phyloP scores from a whole-genome alignment of 2,329 filamentous ascomycete genomes.

The Aspergillus terreus region DNA sequence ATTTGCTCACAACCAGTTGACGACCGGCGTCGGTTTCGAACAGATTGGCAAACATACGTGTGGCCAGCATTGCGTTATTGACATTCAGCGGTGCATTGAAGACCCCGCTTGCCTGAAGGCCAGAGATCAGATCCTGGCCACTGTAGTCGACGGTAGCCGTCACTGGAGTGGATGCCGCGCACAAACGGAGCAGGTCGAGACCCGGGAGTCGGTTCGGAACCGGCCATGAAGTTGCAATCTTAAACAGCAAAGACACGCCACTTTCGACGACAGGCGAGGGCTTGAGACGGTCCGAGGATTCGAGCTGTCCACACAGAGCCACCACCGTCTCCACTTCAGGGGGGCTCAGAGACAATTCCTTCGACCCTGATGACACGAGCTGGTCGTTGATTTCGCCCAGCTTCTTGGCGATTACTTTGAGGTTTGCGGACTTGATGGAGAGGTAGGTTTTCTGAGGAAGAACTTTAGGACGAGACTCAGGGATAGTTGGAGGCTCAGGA shows the following conservation, averaged over 20 bases:
- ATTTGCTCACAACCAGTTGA: constrained; percentile 55
- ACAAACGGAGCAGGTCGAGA: constrained; percentile 81
- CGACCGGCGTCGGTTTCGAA: constrained; percentile 74
- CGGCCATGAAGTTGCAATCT: constrained; percentile 75
- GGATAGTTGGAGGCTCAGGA: constrained; percentile 24
- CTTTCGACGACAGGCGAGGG: constrained; percentile 49
- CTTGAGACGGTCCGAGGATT: constrained; percentile 36
- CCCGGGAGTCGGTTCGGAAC: constrained; percentile 75
- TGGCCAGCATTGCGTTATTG: constrained; percentile 84
- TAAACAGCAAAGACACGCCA: constrained; percentile 63
- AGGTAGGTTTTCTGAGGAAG: constrained; percentile 79
- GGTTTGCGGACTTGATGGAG: constrained; percentile 69
- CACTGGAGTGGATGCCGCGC: constrained; percentile 64
- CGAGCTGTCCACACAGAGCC: constrained; percentile 61
- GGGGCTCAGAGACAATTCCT: constrained; percentile 70
- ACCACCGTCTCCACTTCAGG: constrained; percentile 63
- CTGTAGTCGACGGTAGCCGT: constrained; percentile 60
- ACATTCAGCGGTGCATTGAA: constrained; percentile 61
- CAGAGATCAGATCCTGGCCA: constrained; percentile 55
- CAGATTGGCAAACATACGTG: constrained; percentile 77
- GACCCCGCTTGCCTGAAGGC: constrained; percentile 56
- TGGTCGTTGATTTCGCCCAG: constrained; percentile 66
- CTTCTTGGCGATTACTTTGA: constrained; percentile 69
- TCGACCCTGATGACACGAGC: constrained; percentile 66
- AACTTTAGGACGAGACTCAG: constrained; percentile 52